Evolutionary conservation across 1,139 yeast genomes (phyloP), one percentile per base, ranked within the genome.

Genomic region (Trichomonascaceae sp.): DNA sequence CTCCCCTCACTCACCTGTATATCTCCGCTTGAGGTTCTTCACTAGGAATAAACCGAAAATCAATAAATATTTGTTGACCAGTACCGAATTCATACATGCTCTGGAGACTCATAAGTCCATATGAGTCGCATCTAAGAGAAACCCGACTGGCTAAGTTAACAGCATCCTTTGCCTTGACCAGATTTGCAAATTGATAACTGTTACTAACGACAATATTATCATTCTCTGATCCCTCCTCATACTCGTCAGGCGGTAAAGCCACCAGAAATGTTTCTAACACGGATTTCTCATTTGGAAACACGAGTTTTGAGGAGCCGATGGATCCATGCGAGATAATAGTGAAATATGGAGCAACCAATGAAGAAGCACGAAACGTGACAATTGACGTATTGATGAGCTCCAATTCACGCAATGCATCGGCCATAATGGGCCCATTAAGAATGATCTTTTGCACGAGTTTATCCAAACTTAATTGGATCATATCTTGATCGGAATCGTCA

Each of bases 251-350:
- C 12, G 61, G 63, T 9, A 53, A 52, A 19, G 56, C 52, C 24
- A 66, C 66, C 13, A 63, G 54, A 48, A 81, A 63, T 20, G 77
- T 75, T 51, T 86, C 95, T 48, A 88, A 68, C 9, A 83, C 79
- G 1, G 83, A 73, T 60, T 78, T 76, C 52, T 81, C 87, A 56
- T 77, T 79, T 0, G 96, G 96, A 57, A 85, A 77, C 10, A 80
- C 76, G 24, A 87, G 73, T 63, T 85, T 84, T 54, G 88, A 83
- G 50, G 77, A 74, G 0, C 96, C 96, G 48, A 87, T 75, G 12
- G 81, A 83, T 2, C 90, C 85, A 50, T 74, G 75, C 0, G 95
- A 84, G 2, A 86, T 79, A 55, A 89, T 78, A 39, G 60, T 61
- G 49, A 70, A 63, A 48, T 65, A 66, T 3, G 69, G 66, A 5